Conservation (phyloP, 108 stramenopile genomes). For the Nitzschia inconspicua region DNA sequence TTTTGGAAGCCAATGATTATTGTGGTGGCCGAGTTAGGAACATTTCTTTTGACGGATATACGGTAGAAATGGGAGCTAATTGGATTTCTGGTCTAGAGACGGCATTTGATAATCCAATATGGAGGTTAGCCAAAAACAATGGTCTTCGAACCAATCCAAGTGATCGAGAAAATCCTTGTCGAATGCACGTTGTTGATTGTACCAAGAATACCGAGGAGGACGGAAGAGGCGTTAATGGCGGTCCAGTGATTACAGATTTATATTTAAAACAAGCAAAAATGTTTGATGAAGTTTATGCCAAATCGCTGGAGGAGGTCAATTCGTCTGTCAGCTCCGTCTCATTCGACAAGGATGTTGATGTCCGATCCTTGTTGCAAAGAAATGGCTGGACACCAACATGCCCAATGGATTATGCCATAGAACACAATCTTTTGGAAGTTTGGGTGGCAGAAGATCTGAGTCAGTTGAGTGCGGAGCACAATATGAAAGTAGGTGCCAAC, state of each 20-base stretch:
- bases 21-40: constrained; percentile 19
- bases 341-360: not conserved
- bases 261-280: constrained; percentile 7
- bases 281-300: constrained; percentile 13
- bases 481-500: constrained; percentile 17
- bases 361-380: constrained; percentile 11
- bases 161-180: constrained; percentile 12
- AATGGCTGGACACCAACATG: constrained; percentile 12
- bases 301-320: not conserved
- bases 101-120: constrained; percentile 20
- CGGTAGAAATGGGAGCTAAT: constrained; percentile 27
- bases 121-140: constrained; percentile 14
- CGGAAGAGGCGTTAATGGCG: no score
- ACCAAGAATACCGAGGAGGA: no score
- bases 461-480: constrained; percentile 8
- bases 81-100: constrained; percentile 23
- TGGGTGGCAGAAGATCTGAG: constrained; percentile 15
- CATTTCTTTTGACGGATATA: constrained; percentile 14
- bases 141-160: constrained; percentile 5
- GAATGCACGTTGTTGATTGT: constrained; percentile 10
- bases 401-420: constrained; percentile 7
- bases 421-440: constrained; percentile 23
- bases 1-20: constrained; percentile 26
- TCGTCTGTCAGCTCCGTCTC: not conserved
- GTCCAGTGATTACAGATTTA: constrained; percentile 6